Evolutionary conservation across 2,329 filamentous ascomycete genomes (phyloP).

Genomic region (Fusarium chaquense): DNA sequence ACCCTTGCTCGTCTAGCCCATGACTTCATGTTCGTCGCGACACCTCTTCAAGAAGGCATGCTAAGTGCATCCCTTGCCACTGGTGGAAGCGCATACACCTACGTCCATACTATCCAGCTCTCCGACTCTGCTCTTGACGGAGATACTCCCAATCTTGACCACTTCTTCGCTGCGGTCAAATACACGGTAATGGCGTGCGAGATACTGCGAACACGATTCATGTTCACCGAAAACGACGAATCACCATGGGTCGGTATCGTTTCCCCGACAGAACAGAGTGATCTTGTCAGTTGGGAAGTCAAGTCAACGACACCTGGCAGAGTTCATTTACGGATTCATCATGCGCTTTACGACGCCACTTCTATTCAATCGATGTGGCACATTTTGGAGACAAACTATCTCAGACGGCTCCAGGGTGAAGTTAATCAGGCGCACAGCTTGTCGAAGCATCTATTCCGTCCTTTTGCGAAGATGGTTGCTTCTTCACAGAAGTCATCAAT

Average conservation of each 20-base stretch:
- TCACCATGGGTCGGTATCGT: constrained; percentile 26
- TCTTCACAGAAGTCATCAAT: neutral
- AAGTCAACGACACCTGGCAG: neutral
- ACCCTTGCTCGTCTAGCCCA: constrained; percentile 6
- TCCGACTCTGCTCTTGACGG: neutral
- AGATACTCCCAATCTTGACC: neutral
- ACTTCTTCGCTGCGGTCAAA: constrained; percentile 11
- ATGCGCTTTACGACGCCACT: constrained; percentile 21
- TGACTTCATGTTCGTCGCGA: constrained; percentile 24
- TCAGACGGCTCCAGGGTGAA: neutral
- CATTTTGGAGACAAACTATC: neutral
- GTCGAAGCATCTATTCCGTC: neutral
- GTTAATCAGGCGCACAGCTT: fast-evolving
- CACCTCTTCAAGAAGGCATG: constrained; percentile 29
- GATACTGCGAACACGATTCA: constrained; percentile 18
- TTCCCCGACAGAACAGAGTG: constrained; percentile 21
- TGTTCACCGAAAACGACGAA: constrained; percentile 22
- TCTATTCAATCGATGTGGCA: constrained; percentile 11
- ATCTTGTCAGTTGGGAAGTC: constrained; percentile 14
- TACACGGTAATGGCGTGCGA: constrained; percentile 22
- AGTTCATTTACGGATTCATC: constrained; percentile 16
- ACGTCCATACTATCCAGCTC: constrained; percentile 16
- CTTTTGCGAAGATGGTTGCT: constrained; percentile 11
- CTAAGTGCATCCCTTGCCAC: constrained; percentile 25
- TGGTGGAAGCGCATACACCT: constrained; percentile 16